These are phyloP conservation scores for Scheffersomyces ergatensis DNA, from an alignment of 805 yeast species.

Conservation along the genomic window DNA sequence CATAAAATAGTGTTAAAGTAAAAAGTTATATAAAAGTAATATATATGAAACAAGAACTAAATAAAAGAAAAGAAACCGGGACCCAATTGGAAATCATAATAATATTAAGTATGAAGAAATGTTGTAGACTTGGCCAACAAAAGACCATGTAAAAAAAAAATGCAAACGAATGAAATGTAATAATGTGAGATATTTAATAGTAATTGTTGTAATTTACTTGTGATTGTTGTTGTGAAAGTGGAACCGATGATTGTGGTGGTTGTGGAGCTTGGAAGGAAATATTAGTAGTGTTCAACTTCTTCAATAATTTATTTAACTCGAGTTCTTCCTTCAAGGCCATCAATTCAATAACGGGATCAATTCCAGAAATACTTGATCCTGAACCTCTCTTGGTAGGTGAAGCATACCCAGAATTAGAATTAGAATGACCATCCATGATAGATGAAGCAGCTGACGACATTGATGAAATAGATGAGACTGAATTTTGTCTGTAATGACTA, in stretches of 20 bases:
- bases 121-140: no score
- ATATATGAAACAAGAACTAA: no score
- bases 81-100: no score
- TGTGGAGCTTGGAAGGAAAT: not conserved
- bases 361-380: conserved; percentile 4
- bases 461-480: conserved; percentile 16
- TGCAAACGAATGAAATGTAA: not conserved
- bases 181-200: not conserved
- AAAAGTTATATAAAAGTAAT: no score
- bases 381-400: conserved; percentile 4
- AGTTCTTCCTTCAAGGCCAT: conserved; percentile 34
- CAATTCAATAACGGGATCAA: conserved; percentile 34
- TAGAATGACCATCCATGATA: not conserved
- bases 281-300: conserved; percentile 6
- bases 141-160: not conserved
- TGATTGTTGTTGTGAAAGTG: not conserved
- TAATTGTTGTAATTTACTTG: not conserved
- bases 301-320: conserved; percentile 26
- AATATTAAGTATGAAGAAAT: no score
- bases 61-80: no score
- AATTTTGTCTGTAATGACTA: conserved; percentile 13
- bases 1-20: no score
- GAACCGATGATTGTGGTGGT: no score
- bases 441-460: conserved; percentile 8
- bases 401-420: not conserved